Percentiles rank a stretch among this genome's conserved stretches.
These are phyloP conservation scores for Pisolithus marmoratus DNA, from an alignment of 768 basidiomycete species.

Conservation along the genomic window DNA sequence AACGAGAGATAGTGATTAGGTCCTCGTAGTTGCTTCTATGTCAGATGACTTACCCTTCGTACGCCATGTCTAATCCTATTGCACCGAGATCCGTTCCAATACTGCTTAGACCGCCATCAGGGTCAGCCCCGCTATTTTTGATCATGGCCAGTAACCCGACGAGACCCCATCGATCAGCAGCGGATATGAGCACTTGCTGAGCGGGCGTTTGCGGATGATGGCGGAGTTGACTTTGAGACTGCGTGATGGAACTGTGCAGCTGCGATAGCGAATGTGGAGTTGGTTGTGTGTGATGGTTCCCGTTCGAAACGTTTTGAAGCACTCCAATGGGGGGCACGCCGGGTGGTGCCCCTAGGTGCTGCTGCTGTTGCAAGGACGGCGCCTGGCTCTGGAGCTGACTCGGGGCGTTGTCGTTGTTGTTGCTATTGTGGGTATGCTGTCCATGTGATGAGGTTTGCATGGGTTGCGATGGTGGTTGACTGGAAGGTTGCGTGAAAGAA, in stretches of 20 bases:
- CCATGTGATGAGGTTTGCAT: conserved; percentile 24
- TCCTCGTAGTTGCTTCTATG: conserved; percentile 2
- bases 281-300: conserved; percentile 28
- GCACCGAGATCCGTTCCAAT: conserved; percentile 90
- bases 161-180: conserved; percentile 94
- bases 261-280: conserved; percentile 31
- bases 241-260: conserved; percentile 24
- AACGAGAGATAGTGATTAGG: conserved; percentile 14
- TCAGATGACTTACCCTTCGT: conserved; percentile 60
- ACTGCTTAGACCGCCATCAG: conserved; percentile 75
- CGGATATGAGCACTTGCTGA: conserved; percentile 86
- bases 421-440: conserved; percentile 30
- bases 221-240: conserved; percentile 29
- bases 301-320: conserved; percentile 30
- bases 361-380: conserved; percentile 27
- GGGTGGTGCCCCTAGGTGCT: conserved; percentile 51
- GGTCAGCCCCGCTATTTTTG: conserved; percentile 69
- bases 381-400: conserved; percentile 21
- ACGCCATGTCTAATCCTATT: conserved; percentile 86
- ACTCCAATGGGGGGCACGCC: conserved; percentile 39
- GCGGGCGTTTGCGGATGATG: conserved; percentile 82
- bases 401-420: conserved; percentile 29
- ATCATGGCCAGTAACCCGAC: conserved; percentile 81
- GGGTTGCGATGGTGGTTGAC: conserved; percentile 14
- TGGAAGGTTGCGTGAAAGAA: conserved; percentile 55